Evolutionary conservation across 768 basidiomycete genomes (phyloP).

Genomic region (Rhizopogon salebrosus): DNA sequence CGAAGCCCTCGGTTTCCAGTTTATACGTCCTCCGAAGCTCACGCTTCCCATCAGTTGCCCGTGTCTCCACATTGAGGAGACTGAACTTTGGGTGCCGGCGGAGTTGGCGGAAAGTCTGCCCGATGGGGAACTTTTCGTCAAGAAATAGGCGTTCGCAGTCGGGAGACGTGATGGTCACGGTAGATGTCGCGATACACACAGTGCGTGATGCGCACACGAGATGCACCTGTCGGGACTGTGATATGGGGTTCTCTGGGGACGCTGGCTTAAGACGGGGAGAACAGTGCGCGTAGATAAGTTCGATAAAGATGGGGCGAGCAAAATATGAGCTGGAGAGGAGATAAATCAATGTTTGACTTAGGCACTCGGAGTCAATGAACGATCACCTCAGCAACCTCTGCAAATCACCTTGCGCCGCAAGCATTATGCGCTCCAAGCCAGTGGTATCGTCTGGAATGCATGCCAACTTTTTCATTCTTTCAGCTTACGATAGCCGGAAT

Average conservation of each 20-base stretch:
- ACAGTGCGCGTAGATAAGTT: slow-evolving; percentile 50
- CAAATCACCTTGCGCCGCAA: slow-evolving; percentile 66
- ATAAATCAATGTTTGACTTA: background rate
- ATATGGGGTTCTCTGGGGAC: slow-evolving; percentile 46
- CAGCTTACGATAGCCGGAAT: background rate
- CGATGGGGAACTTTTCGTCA: slow-evolving; percentile 62
- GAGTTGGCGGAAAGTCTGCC: slow-evolving; percentile 60
- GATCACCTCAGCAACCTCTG: slow-evolving; percentile 61
- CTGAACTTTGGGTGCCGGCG: slow-evolving; percentile 51
- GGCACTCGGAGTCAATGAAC: background rate
- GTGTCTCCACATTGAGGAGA: slow-evolving; percentile 46
- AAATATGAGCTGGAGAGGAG: slow-evolving; percentile 52
- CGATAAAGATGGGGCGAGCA: slow-evolving; percentile 52
- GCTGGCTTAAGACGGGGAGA: slow-evolving; percentile 28
- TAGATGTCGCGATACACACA: slow-evolving; percentile 62
- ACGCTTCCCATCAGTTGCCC: slow-evolving; percentile 11
- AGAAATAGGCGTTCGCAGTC: slow-evolving; percentile 57
- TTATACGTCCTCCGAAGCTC: slow-evolving; percentile 42
- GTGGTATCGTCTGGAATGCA: slow-evolving; percentile 27
- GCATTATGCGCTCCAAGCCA: slow-evolving; percentile 62
- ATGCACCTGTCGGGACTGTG: slow-evolving; percentile 61
- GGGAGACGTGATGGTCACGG: slow-evolving; percentile 54
- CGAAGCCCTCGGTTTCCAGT: slow-evolving; percentile 51
- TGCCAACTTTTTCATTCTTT: slow-evolving; percentile 15
- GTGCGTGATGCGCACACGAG: slow-evolving; percentile 50